Evolutionary conservation across 2,329 filamentous ascomycete genomes (phyloP).

Genomic region (Coniochaeta ligniaria): DNA sequence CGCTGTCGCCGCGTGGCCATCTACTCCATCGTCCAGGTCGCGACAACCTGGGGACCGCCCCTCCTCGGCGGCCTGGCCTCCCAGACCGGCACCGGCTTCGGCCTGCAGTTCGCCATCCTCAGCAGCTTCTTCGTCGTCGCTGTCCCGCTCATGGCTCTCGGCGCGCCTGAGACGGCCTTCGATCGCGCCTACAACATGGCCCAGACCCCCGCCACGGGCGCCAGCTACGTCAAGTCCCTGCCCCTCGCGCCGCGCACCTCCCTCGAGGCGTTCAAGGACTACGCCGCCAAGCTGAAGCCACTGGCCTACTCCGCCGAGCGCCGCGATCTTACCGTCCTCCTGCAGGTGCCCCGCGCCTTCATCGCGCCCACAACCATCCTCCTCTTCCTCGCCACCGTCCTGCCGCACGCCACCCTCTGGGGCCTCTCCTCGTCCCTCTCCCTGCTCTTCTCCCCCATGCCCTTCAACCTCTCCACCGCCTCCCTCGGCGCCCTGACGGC

Average conservation of each 20-base stretch:
- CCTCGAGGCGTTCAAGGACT: conserved; percentile 24
- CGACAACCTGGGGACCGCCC: conserved; percentile 46
- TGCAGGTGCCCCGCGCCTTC: conserved; percentile 41
- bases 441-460: conserved; percentile 36
- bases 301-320: conserved; percentile 24
- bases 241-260: conserved; percentile 21
- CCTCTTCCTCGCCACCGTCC: conserved; percentile 33
- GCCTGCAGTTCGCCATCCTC: conserved; percentile 43
- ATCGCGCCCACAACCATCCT: conserved; percentile 42
- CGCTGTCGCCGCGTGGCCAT: conserved; percentile 35
- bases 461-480: conserved; percentile 30
- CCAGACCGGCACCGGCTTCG: conserved; percentile 29
- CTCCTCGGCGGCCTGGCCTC: conserved; percentile 45
- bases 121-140: conserved; percentile 38
- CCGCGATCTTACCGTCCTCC: conserved; percentile 20
- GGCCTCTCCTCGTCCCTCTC: conserved; percentile 36
- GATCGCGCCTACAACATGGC: conserved; percentile 28
- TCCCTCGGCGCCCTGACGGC: conserved; percentile 36
- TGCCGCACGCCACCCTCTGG: conserved; percentile 41
- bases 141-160: conserved; percentile 38
- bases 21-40: conserved; percentile 34
- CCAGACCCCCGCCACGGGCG: conserved; percentile 16
- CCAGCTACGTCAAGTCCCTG: conserved; percentile 16
- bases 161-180: conserved; percentile 45
- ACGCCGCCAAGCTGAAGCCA: conserved; percentile 31